These are phyloP conservation scores for Nymphaea thermarum DNA, from an alignment of 164 flowering plant genomes.

Conservation along the genomic window DNA sequence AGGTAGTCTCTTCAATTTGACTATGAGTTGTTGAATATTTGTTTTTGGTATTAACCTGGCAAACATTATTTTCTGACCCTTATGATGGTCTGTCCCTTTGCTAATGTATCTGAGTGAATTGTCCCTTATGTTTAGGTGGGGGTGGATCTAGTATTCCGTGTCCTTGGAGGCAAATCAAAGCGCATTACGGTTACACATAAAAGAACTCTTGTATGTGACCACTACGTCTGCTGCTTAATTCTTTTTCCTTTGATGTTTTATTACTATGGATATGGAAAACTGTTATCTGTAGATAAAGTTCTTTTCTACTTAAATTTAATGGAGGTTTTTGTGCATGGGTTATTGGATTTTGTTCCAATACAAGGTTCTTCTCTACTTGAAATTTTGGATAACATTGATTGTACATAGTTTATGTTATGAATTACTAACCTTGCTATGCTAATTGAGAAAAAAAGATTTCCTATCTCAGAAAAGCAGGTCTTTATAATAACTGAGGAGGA, in stretches of 20 bases:
- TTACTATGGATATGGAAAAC: neutral
- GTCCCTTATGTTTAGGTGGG: conserved; percentile 52
- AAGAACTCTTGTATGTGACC: conserved; percentile 69
- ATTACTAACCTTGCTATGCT: too few species aligned
- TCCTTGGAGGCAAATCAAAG: conserved; percentile 93
- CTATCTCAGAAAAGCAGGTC: too few species aligned
- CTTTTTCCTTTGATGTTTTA: neutral
- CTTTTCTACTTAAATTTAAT: too few species aligned
- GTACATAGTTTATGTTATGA: too few species aligned
- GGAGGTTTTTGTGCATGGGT: too few species aligned
- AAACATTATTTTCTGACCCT: neutral
- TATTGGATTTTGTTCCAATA: too few species aligned
- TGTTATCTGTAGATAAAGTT: too few species aligned
- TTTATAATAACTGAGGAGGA: too few species aligned
- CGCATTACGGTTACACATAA: conserved; percentile 91
- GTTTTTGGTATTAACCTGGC: neutral
- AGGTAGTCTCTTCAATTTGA: conserved; percentile 28
- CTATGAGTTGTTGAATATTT: neutral
- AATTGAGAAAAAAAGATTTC: too few species aligned
- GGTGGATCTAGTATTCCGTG: conserved; percentile 71
- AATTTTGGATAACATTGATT: too few species aligned
- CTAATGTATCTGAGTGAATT: conserved; percentile 1
- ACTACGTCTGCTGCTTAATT: neutral
- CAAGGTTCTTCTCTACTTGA: too few species aligned
- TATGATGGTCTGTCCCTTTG: neutral